Conservation (phyloP, 2,329 filamentous ascomycete genomes). For the Meredithiella fracta region DNA sequence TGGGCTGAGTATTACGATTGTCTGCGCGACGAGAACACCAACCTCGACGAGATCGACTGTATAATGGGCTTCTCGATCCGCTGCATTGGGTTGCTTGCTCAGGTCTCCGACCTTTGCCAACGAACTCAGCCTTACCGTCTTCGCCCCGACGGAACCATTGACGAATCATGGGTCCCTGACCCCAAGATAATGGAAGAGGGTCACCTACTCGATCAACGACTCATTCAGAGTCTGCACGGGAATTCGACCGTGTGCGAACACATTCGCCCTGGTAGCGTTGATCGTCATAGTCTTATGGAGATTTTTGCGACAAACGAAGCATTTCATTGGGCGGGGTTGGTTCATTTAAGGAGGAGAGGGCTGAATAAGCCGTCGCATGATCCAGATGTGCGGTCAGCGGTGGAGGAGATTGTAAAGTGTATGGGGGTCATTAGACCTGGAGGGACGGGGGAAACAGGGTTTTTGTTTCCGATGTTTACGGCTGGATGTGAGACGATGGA, state of each 20-base stretch:
- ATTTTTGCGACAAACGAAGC: slow-evolving; percentile 59
- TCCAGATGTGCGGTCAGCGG: slow-evolving; percentile 43
- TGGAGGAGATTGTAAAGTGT: slow-evolving; percentile 45
- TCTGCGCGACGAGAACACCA: slow-evolving; percentile 32
- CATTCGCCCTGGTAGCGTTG: slow-evolving; percentile 31
- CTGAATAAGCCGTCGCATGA: slow-evolving; percentile 43
- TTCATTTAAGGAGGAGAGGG: slow-evolving; percentile 61
- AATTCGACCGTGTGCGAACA: slow-evolving; percentile 29
- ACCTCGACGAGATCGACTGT: slow-evolving; percentile 58
- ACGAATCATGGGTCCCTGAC: slow-evolving; percentile 42
- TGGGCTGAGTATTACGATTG: slow-evolving; percentile 34
- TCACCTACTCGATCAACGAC: slow-evolving; percentile 25
- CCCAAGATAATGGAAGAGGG: slow-evolving; percentile 45
- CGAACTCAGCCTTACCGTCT: slow-evolving; percentile 51
- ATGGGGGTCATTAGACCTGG: slow-evolving; percentile 46
- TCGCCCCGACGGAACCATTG: slow-evolving; percentile 23
- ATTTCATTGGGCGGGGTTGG: slow-evolving; percentile 62
- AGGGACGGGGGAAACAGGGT: slow-evolving; percentile 55
- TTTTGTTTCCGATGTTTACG: slow-evolving; percentile 69
- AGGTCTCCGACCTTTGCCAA: slow-evolving; percentile 53
- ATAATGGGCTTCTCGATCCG: slow-evolving; percentile 40
- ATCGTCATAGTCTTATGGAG: slow-evolving; percentile 41
- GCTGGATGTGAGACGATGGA: slow-evolving; percentile 59
- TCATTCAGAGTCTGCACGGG: slow-evolving; percentile 31
- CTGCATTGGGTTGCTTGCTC: slow-evolving; percentile 34